phyloP scores from a whole-genome alignment of 2,329 filamentous ascomycete genomes.

The Epicoccum nigrum region DNA sequence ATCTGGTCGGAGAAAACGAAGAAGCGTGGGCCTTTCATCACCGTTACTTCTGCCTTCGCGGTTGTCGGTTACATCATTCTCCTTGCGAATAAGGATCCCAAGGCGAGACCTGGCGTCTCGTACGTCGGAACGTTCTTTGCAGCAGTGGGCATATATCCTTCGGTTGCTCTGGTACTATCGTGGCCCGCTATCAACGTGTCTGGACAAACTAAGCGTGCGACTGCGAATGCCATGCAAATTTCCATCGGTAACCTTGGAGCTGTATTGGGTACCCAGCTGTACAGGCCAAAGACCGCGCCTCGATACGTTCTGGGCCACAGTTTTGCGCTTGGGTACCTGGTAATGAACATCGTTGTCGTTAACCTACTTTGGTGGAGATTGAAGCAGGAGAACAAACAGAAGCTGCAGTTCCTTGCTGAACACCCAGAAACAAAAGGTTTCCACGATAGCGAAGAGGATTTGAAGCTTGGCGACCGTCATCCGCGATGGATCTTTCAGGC shows the following conservation, averaged over 20 bases:
- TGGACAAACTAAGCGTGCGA: conserved; percentile 60
- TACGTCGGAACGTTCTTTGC: conserved; percentile 49
- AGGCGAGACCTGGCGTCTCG: conserved; percentile 42
- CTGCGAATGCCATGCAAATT: conserved; percentile 58
- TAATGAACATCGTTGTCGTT: conserved; percentile 42
- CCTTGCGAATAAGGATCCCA: conserved; percentile 41
- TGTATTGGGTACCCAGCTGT: conserved; percentile 48
- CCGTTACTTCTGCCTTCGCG: conserved; percentile 37
- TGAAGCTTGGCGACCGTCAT: conserved; percentile 42
- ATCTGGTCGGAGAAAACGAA: conserved; percentile 40
- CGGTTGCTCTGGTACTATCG: conserved; percentile 49
- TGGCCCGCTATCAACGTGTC: conserved; percentile 62
- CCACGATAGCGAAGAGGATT: conserved; percentile 40
- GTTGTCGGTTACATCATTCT: conserved; percentile 50
- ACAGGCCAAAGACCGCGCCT: conserved; percentile 42
- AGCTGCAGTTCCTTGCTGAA: conserved; percentile 30
- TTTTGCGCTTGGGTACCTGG: conserved; percentile 45
- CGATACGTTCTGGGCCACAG: conserved; percentile 46
- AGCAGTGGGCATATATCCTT: conserved; percentile 49
- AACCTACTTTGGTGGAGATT: conserved; percentile 38
- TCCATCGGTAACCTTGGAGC: conserved; percentile 56
- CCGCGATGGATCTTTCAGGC: conserved; percentile 46
- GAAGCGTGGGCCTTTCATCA: conserved; percentile 45
- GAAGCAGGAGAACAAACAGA: conserved; percentile 40
- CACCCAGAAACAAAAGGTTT: conserved; percentile 37